phyloP scores from a whole-genome alignment of 192 early-diverging fungal genomes.

The Entomortierella chlamydospora region DNA sequence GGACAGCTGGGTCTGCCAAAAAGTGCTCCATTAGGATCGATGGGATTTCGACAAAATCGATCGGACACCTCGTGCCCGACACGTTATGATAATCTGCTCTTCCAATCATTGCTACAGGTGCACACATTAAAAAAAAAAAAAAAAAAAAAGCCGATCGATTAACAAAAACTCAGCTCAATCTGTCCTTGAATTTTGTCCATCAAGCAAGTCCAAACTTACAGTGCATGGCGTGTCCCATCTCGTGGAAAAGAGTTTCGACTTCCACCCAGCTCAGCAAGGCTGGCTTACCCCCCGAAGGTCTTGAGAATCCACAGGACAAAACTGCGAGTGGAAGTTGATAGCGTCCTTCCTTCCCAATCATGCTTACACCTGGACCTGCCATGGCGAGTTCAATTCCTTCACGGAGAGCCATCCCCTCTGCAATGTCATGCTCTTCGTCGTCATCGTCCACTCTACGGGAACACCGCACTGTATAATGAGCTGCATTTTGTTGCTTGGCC shows the following conservation, averaged over 20 bases:
- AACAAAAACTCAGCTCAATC: too few species aligned
- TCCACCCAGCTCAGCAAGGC: constrained; percentile 80
- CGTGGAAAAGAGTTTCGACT: constrained; percentile 97
- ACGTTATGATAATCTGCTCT: constrained; percentile 97
- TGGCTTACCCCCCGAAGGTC: constrained; percentile 60
- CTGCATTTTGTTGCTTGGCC: constrained; percentile 85
- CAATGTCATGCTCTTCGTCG: constrained; percentile 59
- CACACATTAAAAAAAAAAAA: too few species aligned
- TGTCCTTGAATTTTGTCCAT: too few species aligned
- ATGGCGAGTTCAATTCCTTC: constrained; percentile 50
- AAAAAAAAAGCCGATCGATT: too few species aligned
- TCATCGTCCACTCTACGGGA: constrained; percentile 91
- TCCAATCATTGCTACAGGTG: constrained; percentile 86
- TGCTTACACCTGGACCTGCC: constrained; percentile 44
- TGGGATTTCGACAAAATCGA: constrained; percentile 98
- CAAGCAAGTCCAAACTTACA: constrained; percentile 56
- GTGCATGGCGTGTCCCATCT: constrained; percentile 99
- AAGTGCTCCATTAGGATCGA: constrained; percentile 97
- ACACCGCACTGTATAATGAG: constrained; percentile 96
- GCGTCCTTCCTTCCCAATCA: constrained; percentile 54
- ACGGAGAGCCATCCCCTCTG: constrained; percentile 38
- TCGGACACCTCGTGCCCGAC: constrained; percentile 91
- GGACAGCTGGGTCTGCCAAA: constrained; percentile 77
- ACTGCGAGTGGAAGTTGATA: constrained; percentile 82
- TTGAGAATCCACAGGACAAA: constrained; percentile 78